Percentiles rank a stretch among this genome's conserved stretches.
These are phyloP conservation scores for Narthecium ossifragum DNA, from an alignment of 106 monocot species.

Conservation along the genomic window DNA sequence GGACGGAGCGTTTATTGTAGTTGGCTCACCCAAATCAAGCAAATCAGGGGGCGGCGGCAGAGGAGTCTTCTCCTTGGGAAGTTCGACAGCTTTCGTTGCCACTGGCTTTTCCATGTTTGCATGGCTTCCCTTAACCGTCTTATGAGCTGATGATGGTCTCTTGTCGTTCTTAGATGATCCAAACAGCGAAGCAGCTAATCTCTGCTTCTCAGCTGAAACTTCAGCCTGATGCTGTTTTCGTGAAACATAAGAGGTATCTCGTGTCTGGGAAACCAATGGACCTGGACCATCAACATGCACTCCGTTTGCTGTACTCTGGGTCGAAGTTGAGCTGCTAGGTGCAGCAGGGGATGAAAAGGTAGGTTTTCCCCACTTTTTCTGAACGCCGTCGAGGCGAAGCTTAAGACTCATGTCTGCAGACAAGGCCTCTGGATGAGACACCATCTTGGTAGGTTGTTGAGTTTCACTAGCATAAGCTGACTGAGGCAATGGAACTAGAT, in stretches of 20 bases:
- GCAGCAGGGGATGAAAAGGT: slow-evolving; percentile 59
- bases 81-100: slow-evolving; percentile 20
- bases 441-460: slow-evolving; percentile 14
- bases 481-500: slow-evolving; percentile 45
- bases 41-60: slow-evolving; percentile 64
- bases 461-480: slow-evolving; percentile 40
- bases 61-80: slow-evolving; percentile 31
- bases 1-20: slow-evolving; percentile 17
- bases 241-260: slow-evolving; percentile 33
- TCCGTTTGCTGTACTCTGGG: slow-evolving; percentile 51
- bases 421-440: slow-evolving; percentile 19
- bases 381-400: slow-evolving; percentile 83
- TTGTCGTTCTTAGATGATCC: slow-evolving; percentile 65
- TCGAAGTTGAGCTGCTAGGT: slow-evolving; percentile 27
- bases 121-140: slow-evolving; percentile 25
- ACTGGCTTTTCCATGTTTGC: slow-evolving; percentile 20
- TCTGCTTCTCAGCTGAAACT: slow-evolving; percentile 89
- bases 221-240: slow-evolving; percentile 51
- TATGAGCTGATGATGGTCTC: slow-evolving; percentile 37
- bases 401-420: slow-evolving; percentile 42
- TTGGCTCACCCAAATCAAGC: slow-evolving; percentile 73
- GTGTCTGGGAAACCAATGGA: slow-evolving; percentile 13
- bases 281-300: slow-evolving; percentile 20
- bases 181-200: slow-evolving; percentile 86
- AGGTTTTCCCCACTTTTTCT: slow-evolving; percentile 94